A percentile compares a stretch with the other conserved stretches of the same genome.
These are phyloP conservation scores for Gigaspora rosea DNA, from an alignment of 192 early-diverging fungal genomes.

Conservation along the genomic window DNA sequence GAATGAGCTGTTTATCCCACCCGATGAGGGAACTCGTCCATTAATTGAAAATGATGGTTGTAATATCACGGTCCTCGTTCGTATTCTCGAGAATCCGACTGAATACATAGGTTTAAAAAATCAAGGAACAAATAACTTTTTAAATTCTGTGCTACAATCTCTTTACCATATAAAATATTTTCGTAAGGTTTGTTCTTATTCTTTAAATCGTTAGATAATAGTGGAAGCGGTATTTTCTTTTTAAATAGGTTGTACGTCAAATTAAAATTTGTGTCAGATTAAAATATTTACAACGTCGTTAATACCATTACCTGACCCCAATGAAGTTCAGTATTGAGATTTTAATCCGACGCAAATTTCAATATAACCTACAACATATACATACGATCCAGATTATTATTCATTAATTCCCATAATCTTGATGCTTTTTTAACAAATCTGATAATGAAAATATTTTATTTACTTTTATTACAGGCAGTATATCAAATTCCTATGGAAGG, in stretches of 20 bases:
- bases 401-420: too few species aligned
- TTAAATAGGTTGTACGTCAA: too few species aligned
- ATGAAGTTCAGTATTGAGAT: too few species aligned
- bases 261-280: too few species aligned
- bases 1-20: slow-evolving; percentile 42
- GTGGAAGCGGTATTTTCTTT: too few species aligned
- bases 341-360: too few species aligned
- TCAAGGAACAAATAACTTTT: slow-evolving; percentile 98
- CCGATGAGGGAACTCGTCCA: slow-evolving; percentile 48
- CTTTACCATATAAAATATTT: slow-evolving; percentile 94
- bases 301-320: too few species aligned
- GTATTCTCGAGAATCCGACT: slow-evolving; percentile 86
- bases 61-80: slow-evolving; percentile 90
- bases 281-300: too few species aligned
- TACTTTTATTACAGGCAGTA: slow-evolving; percentile 51
- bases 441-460: background rate
- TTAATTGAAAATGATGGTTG: slow-evolving; percentile 72
- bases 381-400: too few species aligned
- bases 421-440: background rate
- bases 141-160: slow-evolving; percentile 97
- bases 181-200: slow-evolving; percentile 53
- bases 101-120: slow-evolving; percentile 94
- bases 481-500: slow-evolving; percentile 91
- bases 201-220: too few species aligned
- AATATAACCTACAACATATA: too few species aligned